These are phyloP conservation scores for Oemleria cerasiformis DNA, from an alignment of 306 rosid species.

Conservation along the genomic window DNA sequence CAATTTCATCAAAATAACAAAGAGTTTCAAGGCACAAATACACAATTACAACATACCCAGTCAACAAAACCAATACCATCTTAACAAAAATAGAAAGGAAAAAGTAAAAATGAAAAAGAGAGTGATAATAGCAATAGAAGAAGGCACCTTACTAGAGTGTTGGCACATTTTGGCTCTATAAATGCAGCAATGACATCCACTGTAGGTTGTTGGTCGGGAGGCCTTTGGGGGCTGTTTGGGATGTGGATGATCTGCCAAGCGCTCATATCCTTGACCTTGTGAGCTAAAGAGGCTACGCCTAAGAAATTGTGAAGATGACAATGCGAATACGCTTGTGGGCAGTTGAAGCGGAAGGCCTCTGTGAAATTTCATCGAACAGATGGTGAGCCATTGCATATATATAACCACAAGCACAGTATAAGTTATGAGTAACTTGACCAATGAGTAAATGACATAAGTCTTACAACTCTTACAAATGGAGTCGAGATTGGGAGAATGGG, in stretches of 20 bases:
- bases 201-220: conserved; percentile 67
- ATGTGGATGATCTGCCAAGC: conserved; percentile 53
- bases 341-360: too few relatives aligned
- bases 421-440: too few relatives aligned
- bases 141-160: conserved; percentile 58
- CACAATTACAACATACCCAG: neutral
- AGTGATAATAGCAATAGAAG: too few relatives aligned
- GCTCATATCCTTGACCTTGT: neutral
- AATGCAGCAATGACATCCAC: conserved; percentile 58
- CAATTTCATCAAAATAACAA: neutral
- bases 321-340: too few relatives aligned
- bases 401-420: too few relatives aligned
- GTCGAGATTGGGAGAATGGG: too few relatives aligned
- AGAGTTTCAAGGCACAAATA: neutral
- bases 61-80: neutral
- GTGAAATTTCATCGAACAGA: too few relatives aligned
- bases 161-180: conserved; percentile 65
- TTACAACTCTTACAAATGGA: too few relatives aligned
- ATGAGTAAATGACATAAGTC: too few relatives aligned
- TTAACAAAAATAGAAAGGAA: neutral
- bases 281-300: neutral
- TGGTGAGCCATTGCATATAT: too few relatives aligned
- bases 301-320: too few relatives aligned
- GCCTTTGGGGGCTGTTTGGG: conserved; percentile 53
- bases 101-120: too few relatives aligned